Conservation (phyloP, 1,284 basidiomycete genomes). For the Ustilago lituana region DNA sequence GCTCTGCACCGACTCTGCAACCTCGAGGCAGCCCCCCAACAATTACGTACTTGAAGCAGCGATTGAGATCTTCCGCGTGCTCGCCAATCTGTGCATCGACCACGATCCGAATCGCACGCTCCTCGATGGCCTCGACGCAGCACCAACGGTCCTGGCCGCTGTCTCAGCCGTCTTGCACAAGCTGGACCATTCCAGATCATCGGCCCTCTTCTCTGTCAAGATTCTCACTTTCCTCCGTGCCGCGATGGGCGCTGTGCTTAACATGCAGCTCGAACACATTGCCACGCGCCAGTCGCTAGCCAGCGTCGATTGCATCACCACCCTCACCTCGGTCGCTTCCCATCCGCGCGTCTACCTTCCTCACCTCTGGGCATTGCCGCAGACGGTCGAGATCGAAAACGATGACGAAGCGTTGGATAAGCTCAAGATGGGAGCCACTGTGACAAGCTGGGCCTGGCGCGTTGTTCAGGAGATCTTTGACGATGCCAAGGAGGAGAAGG, state of each 20-base stretch:
- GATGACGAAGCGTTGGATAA: conserved; percentile 25
- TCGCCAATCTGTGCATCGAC: conserved; percentile 62
- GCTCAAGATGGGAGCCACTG: conserved; percentile 39
- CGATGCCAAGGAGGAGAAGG: conserved; percentile 44
- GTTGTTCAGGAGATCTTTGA: conserved; percentile 46
- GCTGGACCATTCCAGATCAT: conserved; percentile 67
- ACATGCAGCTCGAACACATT: conserved; percentile 78
- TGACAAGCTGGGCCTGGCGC: conserved; percentile 41
- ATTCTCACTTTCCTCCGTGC: conserved; percentile 78
- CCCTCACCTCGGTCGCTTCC: conserved; percentile 27
- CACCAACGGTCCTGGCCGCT: conserved; percentile 78
- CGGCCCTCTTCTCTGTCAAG: conserved; percentile 40
- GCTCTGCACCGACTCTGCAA: conserved; percentile 20
- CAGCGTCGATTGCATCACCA: conserved; percentile 19
- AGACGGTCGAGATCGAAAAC: conserved; percentile 27
- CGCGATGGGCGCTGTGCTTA: conserved; percentile 80
- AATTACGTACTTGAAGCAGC: conserved; percentile 32
- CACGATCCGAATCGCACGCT: conserved; percentile 44
- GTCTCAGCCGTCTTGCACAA: conserved; percentile 82
- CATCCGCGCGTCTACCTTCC: conserved; percentile 44
- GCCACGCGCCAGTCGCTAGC: conserved; percentile 62
- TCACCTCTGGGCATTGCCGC: conserved; percentile 34
- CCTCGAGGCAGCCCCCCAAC: conserved; percentile 21
- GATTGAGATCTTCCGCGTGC: conserved; percentile 49
- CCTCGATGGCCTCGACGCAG: conserved; percentile 45